Conservation (phyloP, 371 early-diverging fungal species). For the Chytridiales sp. region DNA sequence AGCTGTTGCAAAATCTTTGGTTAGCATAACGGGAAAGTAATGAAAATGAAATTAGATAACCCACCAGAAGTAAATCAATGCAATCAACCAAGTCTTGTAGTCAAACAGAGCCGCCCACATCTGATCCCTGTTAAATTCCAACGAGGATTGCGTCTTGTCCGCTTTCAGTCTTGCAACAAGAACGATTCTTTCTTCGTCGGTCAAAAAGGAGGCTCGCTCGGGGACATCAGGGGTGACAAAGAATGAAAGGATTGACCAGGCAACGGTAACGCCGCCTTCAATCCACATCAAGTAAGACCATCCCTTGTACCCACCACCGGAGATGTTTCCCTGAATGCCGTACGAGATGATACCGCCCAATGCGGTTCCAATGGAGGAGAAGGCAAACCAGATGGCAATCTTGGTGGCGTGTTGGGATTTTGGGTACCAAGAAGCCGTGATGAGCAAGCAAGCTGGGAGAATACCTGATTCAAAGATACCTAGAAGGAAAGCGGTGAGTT, state of each 20-base stretch:
- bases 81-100: constrained; percentile 26
- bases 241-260: constrained; percentile 15
- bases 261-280: constrained; percentile 23
- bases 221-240: constrained; percentile 23
- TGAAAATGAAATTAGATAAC: neutral
- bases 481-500: too few relatives aligned
- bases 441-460: neutral
- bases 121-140: constrained; percentile 7
- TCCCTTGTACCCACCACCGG: constrained; percentile 1
- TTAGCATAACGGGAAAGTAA: neutral
- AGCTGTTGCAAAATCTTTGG: constrained; percentile 3
- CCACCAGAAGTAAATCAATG: constrained; percentile 23
- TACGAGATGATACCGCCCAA: constrained; percentile 6
- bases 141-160: constrained; percentile 18
- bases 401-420: constrained; percentile 10
- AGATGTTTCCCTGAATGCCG: constrained; percentile 8
- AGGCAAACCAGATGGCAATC: constrained; percentile 14
- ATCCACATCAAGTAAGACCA: constrained; percentile 24
- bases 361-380: constrained; percentile 13
- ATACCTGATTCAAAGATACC: neutral
- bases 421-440: constrained; percentile 11
- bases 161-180: constrained; percentile 19
- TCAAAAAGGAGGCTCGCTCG: constrained; percentile 20
- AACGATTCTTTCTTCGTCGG: constrained; percentile 16
- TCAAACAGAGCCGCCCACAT: constrained; percentile 19